Conservation (phyloP, 495 filamentous ascomycete genomes). For the Astrocystis sublimbata region DNA sequence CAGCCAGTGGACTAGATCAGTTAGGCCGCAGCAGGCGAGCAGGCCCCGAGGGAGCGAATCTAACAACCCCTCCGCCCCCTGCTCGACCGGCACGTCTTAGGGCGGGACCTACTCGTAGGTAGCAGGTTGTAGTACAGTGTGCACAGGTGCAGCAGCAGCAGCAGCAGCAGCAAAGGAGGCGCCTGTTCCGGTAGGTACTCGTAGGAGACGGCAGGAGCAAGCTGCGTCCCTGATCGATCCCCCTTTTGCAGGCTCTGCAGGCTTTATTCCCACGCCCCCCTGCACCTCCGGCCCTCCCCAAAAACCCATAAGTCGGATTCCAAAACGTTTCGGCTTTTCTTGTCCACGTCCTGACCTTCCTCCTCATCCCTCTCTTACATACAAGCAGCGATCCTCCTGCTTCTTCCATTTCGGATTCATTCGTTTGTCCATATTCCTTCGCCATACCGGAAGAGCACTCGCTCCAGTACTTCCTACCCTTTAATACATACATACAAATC, state of each 20-base stretch:
- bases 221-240: conserved; percentile 4
- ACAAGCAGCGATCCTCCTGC: conserved; percentile 34
- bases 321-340: conserved; percentile 48
- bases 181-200: not conserved
- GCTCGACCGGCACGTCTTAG: not conserved
- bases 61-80: conserved; percentile 2
- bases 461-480: conserved; percentile 43
- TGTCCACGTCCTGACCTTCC: conserved; percentile 37
- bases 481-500: conserved; percentile 32
- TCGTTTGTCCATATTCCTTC: conserved; percentile 53
- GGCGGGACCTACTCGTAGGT: too few relatives aligned
- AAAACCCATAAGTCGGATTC: conserved; percentile 43
- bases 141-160: not conserved
- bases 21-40: not conserved
- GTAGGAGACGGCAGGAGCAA: not conserved
- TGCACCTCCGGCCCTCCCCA: conserved; percentile 29
- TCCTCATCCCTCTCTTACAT: conserved; percentile 38
- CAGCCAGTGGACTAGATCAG: too few relatives aligned
- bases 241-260: conserved; percentile 8
- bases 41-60: conserved; percentile 2
- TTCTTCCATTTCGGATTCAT: conserved; percentile 38
- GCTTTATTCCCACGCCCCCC: conserved; percentile 15
- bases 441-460: conserved; percentile 37
- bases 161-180: not conserved
- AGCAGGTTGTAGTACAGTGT: too few relatives aligned